Conservation (phyloP, 2,329 filamentous ascomycete species). For the Curvularia eragrostidis region DNA sequence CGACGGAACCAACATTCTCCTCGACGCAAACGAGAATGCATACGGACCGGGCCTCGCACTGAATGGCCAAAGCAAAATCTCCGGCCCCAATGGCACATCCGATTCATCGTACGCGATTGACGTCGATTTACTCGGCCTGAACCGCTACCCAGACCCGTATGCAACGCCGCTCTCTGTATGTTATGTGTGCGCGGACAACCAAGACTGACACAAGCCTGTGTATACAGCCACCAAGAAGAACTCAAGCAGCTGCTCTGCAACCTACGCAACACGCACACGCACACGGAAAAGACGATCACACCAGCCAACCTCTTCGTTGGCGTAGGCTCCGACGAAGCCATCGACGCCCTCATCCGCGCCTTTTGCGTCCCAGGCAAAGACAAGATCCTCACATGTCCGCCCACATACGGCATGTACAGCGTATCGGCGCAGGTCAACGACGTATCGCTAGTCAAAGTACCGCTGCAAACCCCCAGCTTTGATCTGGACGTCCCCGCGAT, state of each 20-base stretch:
- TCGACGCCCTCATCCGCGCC: slow-evolving; percentile 89
- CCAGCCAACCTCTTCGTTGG: slow-evolving; percentile 92
- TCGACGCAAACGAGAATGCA: slow-evolving; percentile 98
- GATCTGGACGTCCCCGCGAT: slow-evolving; percentile 73
- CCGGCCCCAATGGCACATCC: slow-evolving; percentile 50
- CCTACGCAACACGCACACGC: slow-evolving; percentile 82
- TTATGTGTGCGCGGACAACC: not conserved
- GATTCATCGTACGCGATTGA: slow-evolving; percentile 57
- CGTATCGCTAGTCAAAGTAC: slow-evolving; percentile 83
- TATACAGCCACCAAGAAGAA: slow-evolving; percentile 79
- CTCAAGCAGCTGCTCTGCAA: slow-evolving; percentile 87
- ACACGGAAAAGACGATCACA: slow-evolving; percentile 74
- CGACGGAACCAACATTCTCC: slow-evolving; percentile 91
- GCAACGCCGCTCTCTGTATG: slow-evolving; percentile 25
- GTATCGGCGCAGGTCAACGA: slow-evolving; percentile 97
- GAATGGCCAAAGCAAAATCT: slow-evolving; percentile 56
- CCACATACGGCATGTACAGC: slow-evolving; percentile 98
- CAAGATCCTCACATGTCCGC: slow-evolving; percentile 91
- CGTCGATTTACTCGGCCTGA: slow-evolving; percentile 79
- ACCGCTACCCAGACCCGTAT: slow-evolving; percentile 91
- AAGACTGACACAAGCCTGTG: not conserved
- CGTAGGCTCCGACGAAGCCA: slow-evolving; percentile 95
- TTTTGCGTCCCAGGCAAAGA: slow-evolving; percentile 90
- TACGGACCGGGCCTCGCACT: slow-evolving; percentile 80
- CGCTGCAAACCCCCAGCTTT: slow-evolving; percentile 77